Conservation (phyloP, 2,329 filamentous ascomycete genomes). For the Chlorencoelia australis region DNA sequence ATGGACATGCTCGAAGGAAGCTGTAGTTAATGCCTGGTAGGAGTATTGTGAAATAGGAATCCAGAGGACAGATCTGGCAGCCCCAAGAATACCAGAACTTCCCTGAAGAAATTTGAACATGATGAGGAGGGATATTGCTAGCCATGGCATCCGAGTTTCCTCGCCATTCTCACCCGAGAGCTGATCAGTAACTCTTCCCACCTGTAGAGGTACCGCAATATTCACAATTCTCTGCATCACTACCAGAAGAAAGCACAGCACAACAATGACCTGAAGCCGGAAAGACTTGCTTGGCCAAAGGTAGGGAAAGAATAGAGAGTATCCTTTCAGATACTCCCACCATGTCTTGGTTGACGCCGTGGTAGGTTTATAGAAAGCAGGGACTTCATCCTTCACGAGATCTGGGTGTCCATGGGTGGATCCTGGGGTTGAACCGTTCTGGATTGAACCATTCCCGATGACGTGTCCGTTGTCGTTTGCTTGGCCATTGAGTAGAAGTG, state of each 20-base stretch:
- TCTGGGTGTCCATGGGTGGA: conserved; percentile 33
- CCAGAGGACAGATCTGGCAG: conserved; percentile 76
- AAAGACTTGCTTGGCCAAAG: conserved; percentile 83
- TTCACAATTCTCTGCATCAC: conserved; percentile 76
- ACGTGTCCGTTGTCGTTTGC: conserved; percentile 24
- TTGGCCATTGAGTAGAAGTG: conserved; percentile 43
- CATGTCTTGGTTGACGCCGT: conserved; percentile 81
- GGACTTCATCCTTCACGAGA: conserved; percentile 47
- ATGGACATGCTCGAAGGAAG: conserved; percentile 95
- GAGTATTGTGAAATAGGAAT: conserved; percentile 96
- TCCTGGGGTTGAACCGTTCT: conserved; percentile 10
- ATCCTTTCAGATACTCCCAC: conserved; percentile 92
- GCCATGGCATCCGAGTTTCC: conserved; percentile 50
- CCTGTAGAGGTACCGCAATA: conserved; percentile 71
- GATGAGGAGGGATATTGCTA: conserved; percentile 66
- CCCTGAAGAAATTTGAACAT: conserved; percentile 76
- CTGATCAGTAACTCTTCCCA: conserved; percentile 68
- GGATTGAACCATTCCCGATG: conserved; percentile 31
- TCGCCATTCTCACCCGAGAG: conserved; percentile 49
- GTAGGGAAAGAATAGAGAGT: conserved; percentile 91
- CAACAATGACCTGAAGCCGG: conserved; percentile 65
- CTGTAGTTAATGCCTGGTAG: conserved; percentile 86
- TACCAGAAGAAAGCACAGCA: conserved; percentile 74
- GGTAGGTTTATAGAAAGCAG: conserved; percentile 81
- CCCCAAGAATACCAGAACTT: conserved; percentile 76